Percentiles rank a stretch among this genome's conserved stretches.
Evolutionary conservation across 257 asterid genomes (phyloP).

Genomic region (Lavandula angustifolia): DNA sequence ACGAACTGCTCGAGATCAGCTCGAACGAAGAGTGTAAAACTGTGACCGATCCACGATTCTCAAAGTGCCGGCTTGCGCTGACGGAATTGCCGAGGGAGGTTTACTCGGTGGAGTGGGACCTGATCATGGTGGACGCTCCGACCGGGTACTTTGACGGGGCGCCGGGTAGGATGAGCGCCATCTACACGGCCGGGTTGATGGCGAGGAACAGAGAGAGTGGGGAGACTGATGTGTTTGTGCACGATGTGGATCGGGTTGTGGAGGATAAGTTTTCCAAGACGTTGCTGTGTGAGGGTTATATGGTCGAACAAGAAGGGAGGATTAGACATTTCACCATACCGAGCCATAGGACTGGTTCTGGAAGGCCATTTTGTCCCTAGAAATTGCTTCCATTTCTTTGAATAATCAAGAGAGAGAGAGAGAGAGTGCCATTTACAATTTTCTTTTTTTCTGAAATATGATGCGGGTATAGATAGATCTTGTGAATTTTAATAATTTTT

Average conservation of each 20-base stretch:
- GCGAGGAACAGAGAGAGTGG: constrained; percentile 65
- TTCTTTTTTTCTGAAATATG: no score
- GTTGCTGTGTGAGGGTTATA: constrained; percentile 71
- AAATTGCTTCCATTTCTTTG: not conserved
- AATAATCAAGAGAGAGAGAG: no score
- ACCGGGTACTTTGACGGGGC: constrained; percentile 72
- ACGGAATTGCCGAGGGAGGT: constrained; percentile 57
- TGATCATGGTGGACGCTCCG: constrained; percentile 91
- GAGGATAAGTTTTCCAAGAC: constrained; percentile 68
- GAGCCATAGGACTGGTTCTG: constrained; percentile 51
- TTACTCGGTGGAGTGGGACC: constrained; percentile 69
- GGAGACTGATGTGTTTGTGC: constrained; percentile 82
- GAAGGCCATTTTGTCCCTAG: constrained; percentile 68
- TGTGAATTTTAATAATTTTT: no score
- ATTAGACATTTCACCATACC: constrained; percentile 75
- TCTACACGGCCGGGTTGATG: constrained; percentile 80
- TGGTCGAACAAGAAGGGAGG: constrained; percentile 59
- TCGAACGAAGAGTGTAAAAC: constrained; percentile 46
- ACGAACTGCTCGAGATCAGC: constrained; percentile 56
- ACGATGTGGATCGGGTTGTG: constrained; percentile 70
- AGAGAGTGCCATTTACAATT: no score
- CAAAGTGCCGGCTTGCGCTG: constrained; percentile 57
- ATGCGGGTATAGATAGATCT: no score
- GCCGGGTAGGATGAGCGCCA: constrained; percentile 85
- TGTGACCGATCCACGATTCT: constrained; percentile 63